Evolutionary conservation across 2,329 filamentous ascomycete genomes (phyloP).

Genomic region (Claviceps cyperi): DNA sequence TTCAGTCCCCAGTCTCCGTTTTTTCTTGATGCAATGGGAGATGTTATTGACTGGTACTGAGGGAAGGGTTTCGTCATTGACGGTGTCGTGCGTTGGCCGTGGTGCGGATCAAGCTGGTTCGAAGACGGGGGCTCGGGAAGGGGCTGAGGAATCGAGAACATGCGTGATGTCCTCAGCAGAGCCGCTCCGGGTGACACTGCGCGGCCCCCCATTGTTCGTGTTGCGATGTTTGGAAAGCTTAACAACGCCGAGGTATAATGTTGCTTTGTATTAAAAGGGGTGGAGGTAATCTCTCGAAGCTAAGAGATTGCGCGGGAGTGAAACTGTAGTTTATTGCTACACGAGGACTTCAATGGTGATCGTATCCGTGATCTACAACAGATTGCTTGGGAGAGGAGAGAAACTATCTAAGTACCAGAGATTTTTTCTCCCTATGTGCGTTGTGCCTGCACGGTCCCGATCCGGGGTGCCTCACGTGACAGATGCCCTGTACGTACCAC

Average conservation of each 20-base stretch:
- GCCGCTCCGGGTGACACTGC: slow-evolving; percentile 45
- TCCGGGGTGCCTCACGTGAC: too few species aligned
- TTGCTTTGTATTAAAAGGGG: too few species aligned
- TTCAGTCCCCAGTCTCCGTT: slow-evolving; percentile 92
- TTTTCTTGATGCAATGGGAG: slow-evolving; percentile 54
- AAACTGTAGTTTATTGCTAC: too few species aligned
- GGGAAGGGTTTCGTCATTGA: slow-evolving; percentile 57
- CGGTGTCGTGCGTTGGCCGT: slow-evolving; percentile 22
- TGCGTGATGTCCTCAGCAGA: slow-evolving; percentile 71
- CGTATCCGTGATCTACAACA: too few species aligned
- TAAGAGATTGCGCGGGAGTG: too few species aligned
- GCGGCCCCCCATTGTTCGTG: slow-evolving; percentile 18
- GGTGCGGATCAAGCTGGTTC: slow-evolving; percentile 12
- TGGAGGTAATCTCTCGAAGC: too few species aligned
- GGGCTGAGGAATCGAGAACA: slow-evolving; percentile 74
- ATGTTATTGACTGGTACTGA: slow-evolving; percentile 70
- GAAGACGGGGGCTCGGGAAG: slow-evolving; percentile 48
- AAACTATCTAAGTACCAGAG: too few species aligned
- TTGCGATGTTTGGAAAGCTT: slow-evolving; percentile 15
- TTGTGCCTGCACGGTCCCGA: too few species aligned
- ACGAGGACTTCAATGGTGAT: too few species aligned
- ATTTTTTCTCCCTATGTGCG: too few species aligned
- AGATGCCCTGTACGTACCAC: too few species aligned
- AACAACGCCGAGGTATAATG: slow-evolving; percentile 13
- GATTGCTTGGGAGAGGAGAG: too few species aligned